These are phyloP conservation scores for Aristolochia fimbriata DNA, from an alignment of 164 flowering plant species.

Conservation along the genomic window DNA sequence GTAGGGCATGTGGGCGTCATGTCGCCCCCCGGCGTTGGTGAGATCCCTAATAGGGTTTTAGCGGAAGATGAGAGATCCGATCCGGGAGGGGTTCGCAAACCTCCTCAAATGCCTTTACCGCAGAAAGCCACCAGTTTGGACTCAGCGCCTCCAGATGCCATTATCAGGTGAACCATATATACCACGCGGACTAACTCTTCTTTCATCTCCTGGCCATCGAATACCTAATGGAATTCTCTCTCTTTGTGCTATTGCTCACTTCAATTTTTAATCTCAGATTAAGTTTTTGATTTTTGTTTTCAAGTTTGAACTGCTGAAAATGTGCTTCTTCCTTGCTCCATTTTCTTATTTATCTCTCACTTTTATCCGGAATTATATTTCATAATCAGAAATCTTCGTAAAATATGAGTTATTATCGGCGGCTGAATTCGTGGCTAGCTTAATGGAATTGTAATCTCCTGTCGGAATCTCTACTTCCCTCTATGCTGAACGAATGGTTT, in stretches of 20 bases:
- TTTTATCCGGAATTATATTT: not conserved
- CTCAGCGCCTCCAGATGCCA: conserved; percentile 35
- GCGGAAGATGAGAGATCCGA: conserved; percentile 85
- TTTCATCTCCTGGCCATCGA: not conserved
- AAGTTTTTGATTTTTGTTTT: no score
- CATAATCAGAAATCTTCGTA: not conserved
- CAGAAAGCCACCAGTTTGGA: conserved; percentile 28
- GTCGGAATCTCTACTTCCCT: no score
- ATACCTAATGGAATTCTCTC: not conserved
- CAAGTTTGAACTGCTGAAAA: no score
- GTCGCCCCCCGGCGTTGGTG: conserved; percentile 37
- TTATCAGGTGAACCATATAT: conserved; percentile 18
- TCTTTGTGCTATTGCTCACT: conserved; percentile 26
- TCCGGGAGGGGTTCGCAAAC: conserved; percentile 31
- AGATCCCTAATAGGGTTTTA: conserved; percentile 33
- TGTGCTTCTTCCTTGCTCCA: no score
- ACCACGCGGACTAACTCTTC: not conserved
- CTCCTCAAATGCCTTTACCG: conserved; percentile 13
- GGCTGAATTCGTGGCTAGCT: not conserved
- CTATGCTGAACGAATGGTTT: not conserved
- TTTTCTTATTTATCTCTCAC: no score
- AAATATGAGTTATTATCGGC: not conserved
- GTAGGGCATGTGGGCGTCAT: not conserved
- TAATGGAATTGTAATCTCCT: no score
- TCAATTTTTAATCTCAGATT: not conserved